Conservation (phyloP, 306 rosid species). For the Corylus avellana region DNA sequence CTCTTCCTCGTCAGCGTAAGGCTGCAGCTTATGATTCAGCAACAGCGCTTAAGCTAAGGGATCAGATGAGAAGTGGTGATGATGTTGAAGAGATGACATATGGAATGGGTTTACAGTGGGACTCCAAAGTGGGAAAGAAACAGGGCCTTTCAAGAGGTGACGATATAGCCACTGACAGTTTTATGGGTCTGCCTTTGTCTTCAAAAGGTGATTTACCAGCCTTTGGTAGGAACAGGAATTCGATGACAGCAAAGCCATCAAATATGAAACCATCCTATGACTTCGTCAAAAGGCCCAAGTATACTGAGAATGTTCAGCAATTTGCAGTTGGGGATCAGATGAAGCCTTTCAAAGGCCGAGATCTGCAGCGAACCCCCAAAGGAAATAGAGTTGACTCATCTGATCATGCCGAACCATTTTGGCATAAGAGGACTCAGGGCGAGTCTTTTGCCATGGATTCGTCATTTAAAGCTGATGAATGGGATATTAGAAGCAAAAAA, state of each 20-base stretch:
- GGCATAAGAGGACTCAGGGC: constrained; percentile 48
- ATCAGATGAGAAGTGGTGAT: constrained; percentile 51
- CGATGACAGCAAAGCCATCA: constrained; percentile 49
- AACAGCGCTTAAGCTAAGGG: constrained; percentile 53
- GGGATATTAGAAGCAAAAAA: constrained; percentile 64
- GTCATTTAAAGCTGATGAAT: constrained; percentile 54
- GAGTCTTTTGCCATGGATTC: constrained; percentile 59
- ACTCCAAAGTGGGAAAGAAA: constrained; percentile 65
- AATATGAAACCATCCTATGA: constrained; percentile 51
- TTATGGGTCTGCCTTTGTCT: constrained; percentile 55
- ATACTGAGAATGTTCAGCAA: constrained; percentile 59
- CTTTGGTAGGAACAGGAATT: constrained; percentile 52
- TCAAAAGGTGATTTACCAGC: constrained; percentile 58
- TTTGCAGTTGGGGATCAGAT: constrained; percentile 50
- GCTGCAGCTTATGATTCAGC: constrained; percentile 53
- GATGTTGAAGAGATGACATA: constrained; percentile 55
- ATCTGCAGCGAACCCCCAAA: constrained; percentile 36
- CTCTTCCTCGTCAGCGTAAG: constrained; percentile 51
- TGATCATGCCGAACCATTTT: constrained; percentile 42
- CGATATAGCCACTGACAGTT: constrained; percentile 44
- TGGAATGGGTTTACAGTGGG: constrained; percentile 46
- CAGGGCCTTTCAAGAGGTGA: constrained; percentile 55
- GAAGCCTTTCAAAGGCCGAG: constrained; percentile 50
- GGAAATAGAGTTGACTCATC: constrained; percentile 50
- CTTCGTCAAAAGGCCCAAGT: constrained; percentile 53